Conservation (phyloP, 2,329 filamentous ascomycete species). For the Aspergillus sp. region DNA sequence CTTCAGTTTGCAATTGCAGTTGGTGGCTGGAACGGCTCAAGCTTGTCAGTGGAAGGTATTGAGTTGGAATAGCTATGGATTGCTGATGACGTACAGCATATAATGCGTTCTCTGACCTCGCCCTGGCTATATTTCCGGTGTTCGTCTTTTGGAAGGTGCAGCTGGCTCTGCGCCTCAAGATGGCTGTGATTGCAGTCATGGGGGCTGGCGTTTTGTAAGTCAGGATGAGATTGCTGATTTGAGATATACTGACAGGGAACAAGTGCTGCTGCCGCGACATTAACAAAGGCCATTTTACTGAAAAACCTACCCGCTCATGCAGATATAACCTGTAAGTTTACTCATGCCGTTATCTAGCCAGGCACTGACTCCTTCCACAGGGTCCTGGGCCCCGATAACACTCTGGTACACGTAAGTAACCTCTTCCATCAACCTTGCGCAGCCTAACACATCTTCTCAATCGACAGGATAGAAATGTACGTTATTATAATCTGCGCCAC, state of each 20-base stretch:
- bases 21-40: constrained; percentile 11
- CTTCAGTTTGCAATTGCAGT: constrained; percentile 10
- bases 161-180: constrained; percentile 8
- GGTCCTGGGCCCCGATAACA: constrained; percentile 15
- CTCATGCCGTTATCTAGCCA: background rate
- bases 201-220: constrained; percentile 12
- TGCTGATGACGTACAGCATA: constrained; percentile 5
- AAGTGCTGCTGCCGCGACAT: constrained; percentile 8
- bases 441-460: background rate
- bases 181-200: constrained; percentile 11
- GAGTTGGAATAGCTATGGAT: background rate
- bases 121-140: constrained; percentile 11
- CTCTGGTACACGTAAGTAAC: constrained; percentile 16
- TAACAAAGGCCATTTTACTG: constrained; percentile 10
- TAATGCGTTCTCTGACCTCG: constrained; percentile 14
- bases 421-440: too few relatives aligned
- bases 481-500: constrained; percentile 15
- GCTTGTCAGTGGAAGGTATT: background rate
- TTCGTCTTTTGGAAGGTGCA: constrained; percentile 11
- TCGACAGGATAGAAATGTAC: constrained; percentile 7
- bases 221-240: background rate
- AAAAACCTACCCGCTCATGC: constrained; percentile 13
- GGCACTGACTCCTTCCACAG: background rate
- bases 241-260: background rate
- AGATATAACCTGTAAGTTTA: constrained; percentile 13